Base-by-base conservation (phyloP, 2,329 filamentous ascomycete species). In the Monosporascus sp. region DNA sequence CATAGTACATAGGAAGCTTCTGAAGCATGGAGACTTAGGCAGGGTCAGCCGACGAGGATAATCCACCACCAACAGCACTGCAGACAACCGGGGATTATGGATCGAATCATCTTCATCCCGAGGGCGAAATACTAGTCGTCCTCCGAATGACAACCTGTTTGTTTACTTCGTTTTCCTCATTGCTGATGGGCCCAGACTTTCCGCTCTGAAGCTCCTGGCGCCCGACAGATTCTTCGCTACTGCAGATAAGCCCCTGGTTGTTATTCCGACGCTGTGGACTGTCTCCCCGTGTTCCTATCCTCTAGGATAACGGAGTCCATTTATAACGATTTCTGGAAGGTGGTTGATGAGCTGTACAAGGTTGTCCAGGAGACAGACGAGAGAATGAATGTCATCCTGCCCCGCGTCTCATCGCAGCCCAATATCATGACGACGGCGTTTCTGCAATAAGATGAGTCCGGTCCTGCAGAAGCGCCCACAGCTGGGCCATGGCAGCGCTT, bases 181-280 rank as follows among this genome's bases (percentile, higher is more conserved):
- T 51, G 71, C 70, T 4, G 65, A 70, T 55, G 70, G 69, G 53
- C 72, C 65, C 55, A 59, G 68, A n/a, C 65, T 71, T 2, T 58
- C 63, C 1, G 54, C 65, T 0, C 66, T 73, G 1, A 61, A 60
- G 52, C 57, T 66, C 0, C 38, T 70, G 1, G 61, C 68, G 2
- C 56, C 60, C 6, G 52, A 68, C 15, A 60, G 68, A 0, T 72
- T 70, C 50, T 65, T 63, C 48, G 58, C 57, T 8, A 59, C 54
- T 0, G 62, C 54, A 2, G 51, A 62, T 50, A 38, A 52, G 20
- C 44, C 48, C 11, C 60, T 49, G 39, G 27, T 25, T 36, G 1
- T 15, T 17, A 41, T 42, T n/a, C 36, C 41, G 22, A 46, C 22
- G 22, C 14, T 22, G 42, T 22, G 14, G 22, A 27, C 22, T 5